Base-by-base conservation (phyloP, 2,329 filamentous ascomycete genomes). In the Sordariomycetes sp. region DNA sequence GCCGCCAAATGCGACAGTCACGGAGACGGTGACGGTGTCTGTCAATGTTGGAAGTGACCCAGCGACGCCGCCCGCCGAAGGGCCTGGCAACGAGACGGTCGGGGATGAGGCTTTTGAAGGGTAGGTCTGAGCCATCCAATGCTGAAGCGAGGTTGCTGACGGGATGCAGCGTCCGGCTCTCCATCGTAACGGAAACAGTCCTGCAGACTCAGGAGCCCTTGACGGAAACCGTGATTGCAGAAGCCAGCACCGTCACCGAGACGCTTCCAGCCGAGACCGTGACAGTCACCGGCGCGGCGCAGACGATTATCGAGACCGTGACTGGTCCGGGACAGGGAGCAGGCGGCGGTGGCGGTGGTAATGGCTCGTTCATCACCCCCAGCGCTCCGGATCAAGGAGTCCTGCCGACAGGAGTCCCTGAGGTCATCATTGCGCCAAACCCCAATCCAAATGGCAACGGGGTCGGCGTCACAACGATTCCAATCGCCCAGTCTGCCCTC, bases 401-500 rank as follows among this genome's bases (percentile, higher is more conserved):
- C 6, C 25, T n/a, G 12, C 12, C 25, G 25, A 27, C 25, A 27
- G 25, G 12, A 7, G n/a, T n/a, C n/a, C 28, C 28, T 17, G 7
- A 8, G 8, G 18, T 32, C 9, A 14, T 20, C 9, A 14, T 32
- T n/a, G 18, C 15, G 18, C 30, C 30, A 10, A 32, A 8, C 11
- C 30, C 42, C n/a, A 45, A 45, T 26, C 34, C 33, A 14, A 32
- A 47, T 26, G 47, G 46, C 18, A 46, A 50, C 21, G 48, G 48
- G 10, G 37, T 50, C 10, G 54, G 53, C 7, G 53, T 57, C n/a
- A 45, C 45, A 12, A 52, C 46, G 14, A 35, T 56, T 25, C 48
- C 53, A 15, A 48, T 56, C 21, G 33, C 44, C 6, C 26, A 41
- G 19, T 47, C 46, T 19, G 36, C 37, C 3, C 37, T 51, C 29